Evolutionary conservation across 352 stramenopile genomes (phyloP).

Genomic region (Phytophthora agathidicida): DNA sequence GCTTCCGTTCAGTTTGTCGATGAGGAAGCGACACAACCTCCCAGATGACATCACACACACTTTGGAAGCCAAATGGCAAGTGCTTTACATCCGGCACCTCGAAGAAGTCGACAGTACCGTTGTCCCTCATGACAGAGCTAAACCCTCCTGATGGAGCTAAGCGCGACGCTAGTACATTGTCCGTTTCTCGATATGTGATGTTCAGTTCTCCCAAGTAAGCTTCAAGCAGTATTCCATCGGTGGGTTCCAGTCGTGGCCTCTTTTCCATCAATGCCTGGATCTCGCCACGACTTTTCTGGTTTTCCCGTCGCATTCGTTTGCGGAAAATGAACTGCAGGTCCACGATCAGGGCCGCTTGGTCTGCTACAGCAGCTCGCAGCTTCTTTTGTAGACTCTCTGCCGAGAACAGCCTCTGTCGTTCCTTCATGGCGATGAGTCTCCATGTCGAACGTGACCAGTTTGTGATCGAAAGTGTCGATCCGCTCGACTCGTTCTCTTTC

Average conservation of each 20-base stretch:
- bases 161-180: too few relatives aligned
- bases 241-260: too few relatives aligned
- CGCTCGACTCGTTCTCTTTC: not conserved
- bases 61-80: slow-evolving; percentile 14
- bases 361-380: not conserved
- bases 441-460: not conserved
- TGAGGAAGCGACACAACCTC: slow-evolving; percentile 12
- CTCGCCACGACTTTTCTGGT: too few relatives aligned
- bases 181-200: too few relatives aligned
- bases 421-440: not conserved
- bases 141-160: too few relatives aligned
- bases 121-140: too few relatives aligned
- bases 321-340: not conserved
- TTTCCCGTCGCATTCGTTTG: too few relatives aligned
- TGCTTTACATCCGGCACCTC: slow-evolving; percentile 26
- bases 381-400: not conserved
- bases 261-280: too few relatives aligned
- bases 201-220: too few relatives aligned
- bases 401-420: not conserved
- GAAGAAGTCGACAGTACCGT: too few relatives aligned
- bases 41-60: slow-evolving; percentile 18
- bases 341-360: not conserved
- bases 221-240: too few relatives aligned
- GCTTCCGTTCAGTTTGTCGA: not conserved
- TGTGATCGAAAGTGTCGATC: not conserved